A percentile compares a stretch with the other conserved stretches of the same genome.
phyloP scores from a whole-genome alignment of 331 rosid species.

The Pyrus hybrid region DNA sequence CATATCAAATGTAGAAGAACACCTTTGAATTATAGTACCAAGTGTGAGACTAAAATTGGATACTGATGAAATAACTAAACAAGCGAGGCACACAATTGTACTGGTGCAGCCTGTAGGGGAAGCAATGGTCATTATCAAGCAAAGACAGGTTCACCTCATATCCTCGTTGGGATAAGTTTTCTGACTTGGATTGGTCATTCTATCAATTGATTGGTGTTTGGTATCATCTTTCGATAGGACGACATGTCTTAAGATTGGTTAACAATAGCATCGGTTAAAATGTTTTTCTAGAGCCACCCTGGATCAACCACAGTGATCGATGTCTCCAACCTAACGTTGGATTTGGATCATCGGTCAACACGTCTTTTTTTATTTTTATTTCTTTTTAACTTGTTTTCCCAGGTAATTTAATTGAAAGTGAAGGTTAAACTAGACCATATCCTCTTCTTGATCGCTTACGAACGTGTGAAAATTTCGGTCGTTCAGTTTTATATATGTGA shows the following conservation, averaged over 20 bases:
- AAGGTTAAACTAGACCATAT: not conserved
- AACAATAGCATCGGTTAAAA: not conserved
- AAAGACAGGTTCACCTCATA: not conserved
- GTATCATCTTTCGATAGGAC: not conserved
- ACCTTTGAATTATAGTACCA: too few relatives aligned
- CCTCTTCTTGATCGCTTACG: not conserved
- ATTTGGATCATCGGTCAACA: not conserved
- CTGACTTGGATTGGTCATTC: not conserved
- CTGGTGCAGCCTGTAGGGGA: not conserved
- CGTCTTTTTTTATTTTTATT: not conserved
- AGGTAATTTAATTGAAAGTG: not conserved
- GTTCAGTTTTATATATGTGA: too few relatives aligned
- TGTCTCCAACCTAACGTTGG: not conserved
- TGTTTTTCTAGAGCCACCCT: not conserved
- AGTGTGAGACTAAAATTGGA: too few relatives aligned
- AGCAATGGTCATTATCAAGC: not conserved
- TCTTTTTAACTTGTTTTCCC: not conserved
- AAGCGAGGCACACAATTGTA: not conserved
- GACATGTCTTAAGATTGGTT: not conserved
- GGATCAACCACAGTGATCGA: not conserved
- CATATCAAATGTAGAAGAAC: too few relatives aligned
- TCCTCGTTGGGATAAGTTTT: conserved; percentile 15
- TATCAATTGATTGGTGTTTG: not conserved
- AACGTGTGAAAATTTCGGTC: not conserved
- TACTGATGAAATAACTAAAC: not conserved